Evolutionary conservation across 495 filamentous ascomycete species (phyloP).

Genomic region (Neurospora intermedia): DNA sequence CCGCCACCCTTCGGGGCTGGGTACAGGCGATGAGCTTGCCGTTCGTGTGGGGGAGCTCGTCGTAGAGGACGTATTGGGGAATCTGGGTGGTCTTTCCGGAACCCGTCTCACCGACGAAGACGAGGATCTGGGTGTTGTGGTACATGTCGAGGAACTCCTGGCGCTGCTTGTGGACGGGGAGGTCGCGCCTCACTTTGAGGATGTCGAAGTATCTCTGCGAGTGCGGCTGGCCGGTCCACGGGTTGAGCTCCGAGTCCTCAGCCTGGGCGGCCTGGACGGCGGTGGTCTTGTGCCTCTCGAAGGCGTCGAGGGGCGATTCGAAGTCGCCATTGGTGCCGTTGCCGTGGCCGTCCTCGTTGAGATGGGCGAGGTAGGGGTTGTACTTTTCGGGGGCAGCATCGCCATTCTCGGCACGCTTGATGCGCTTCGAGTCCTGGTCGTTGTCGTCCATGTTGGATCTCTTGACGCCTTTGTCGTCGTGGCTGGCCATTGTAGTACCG

Average conservation of each 20-base stretch:
- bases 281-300: conserved; percentile 75
- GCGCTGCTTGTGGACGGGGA: conserved; percentile 85
- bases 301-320: conserved; percentile 45
- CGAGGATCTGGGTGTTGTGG: conserved; percentile 86
- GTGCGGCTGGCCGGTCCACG: conserved; percentile 66
- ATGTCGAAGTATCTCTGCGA: conserved; percentile 84
- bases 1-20: conserved; percentile 93
- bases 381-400: conserved; percentile 23
- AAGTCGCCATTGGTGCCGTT: conserved; percentile 27
- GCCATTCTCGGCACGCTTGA: conserved; percentile 24
- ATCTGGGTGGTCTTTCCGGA: conserved; percentile 99
- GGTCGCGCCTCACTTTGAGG: conserved; percentile 65
- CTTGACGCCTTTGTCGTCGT: conserved; percentile 13
- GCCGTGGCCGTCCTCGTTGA: conserved; percentile 47
- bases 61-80: conserved; percentile 93
- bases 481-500: not conserved
- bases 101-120: conserved; percentile 98
- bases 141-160: conserved; percentile 90
- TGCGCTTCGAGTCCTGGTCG: conserved; percentile 20
- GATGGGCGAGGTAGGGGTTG: conserved; percentile 90
- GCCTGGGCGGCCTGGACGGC: conserved; percentile 57
- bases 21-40: conserved; percentile 92
- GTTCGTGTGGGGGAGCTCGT: conserved; percentile 81
- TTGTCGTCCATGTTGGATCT: conserved; percentile 22
- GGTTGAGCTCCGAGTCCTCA: conserved; percentile 76